Conservation (phyloP, 2,329 filamentous ascomycete genomes). For the Trichoderma afroharzianum region DNA sequence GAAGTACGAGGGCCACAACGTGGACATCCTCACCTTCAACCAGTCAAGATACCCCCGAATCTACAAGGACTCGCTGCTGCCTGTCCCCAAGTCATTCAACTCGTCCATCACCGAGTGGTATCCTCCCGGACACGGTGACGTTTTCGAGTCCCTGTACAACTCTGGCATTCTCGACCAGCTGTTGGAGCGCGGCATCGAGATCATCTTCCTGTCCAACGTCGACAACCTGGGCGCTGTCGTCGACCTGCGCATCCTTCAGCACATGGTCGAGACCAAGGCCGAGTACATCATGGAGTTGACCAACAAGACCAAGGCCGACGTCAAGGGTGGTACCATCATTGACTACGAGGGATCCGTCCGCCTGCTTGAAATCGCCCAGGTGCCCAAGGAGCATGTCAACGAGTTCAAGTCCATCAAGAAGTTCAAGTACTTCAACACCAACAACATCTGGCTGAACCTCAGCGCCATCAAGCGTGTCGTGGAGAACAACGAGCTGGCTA, state of each 20-base stretch:
- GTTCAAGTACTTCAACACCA: slow-evolving; percentile 99
- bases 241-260: slow-evolving; percentile 95
- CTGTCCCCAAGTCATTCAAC: slow-evolving; percentile 84
- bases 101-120: slow-evolving; percentile 97
- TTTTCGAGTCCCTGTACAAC: slow-evolving; percentile 99
- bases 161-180: slow-evolving; percentile 97
- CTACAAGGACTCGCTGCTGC: slow-evolving; percentile 95
- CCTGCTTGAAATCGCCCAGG: slow-evolving; percentile 96
- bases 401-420: slow-evolving; percentile 99
- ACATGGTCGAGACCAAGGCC: slow-evolving; percentile 96
- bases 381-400: slow-evolving; percentile 99
- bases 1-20: slow-evolving; percentile 99
- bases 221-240: slow-evolving; percentile 98
- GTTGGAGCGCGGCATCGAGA: slow-evolving; percentile 90
- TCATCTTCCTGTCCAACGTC: slow-evolving; percentile 97
- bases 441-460: slow-evolving; percentile 99
- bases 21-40: slow-evolving; percentile 99
- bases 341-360: slow-evolving; percentile 97
- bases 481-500: slow-evolving; percentile 95
- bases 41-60: slow-evolving; percentile 98
- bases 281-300: slow-evolving; percentile 99
- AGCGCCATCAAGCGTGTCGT: slow-evolving; percentile 97
- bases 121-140: slow-evolving; percentile 97
- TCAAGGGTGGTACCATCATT: slow-evolving; percentile 99
- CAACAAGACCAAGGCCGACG: slow-evolving; percentile 99